phyloP scores from a whole-genome alignment of 768 basidiomycete genomes.

The Pulveroboletus sp. region DNA sequence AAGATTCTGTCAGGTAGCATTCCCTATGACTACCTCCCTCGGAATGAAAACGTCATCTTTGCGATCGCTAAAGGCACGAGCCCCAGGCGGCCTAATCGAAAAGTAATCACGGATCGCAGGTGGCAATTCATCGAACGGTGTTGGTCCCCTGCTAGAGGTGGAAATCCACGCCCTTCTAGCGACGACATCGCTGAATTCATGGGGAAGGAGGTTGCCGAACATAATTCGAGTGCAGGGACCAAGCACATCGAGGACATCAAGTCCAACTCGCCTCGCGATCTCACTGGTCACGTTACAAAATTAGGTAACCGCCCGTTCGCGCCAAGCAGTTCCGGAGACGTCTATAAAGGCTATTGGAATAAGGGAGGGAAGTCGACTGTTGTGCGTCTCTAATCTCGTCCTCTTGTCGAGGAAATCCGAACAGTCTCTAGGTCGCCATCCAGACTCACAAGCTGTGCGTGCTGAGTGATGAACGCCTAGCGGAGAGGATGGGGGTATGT shows the following conservation, averaged over 20 bases:
- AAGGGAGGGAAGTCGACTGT: background rate
- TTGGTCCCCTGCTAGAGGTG: background rate
- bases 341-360: background rate
- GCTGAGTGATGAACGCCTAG: background rate
- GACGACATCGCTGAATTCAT: background rate
- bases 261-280: no score
- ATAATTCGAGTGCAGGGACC: no score
- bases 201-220: background rate
- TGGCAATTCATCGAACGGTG: background rate
- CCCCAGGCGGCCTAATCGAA: background rate
- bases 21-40: background rate
- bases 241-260: no score
- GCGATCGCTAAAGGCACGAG: background rate
- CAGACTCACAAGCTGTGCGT: background rate
- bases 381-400: background rate
- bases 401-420: background rate
- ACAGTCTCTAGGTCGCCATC: background rate
- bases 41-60: background rate
- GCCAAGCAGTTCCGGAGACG: background rate
- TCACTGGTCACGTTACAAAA: background rate
- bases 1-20: conserved; percentile 2
- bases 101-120: background rate
- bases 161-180: background rate
- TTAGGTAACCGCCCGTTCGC: background rate
- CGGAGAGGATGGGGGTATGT: background rate